These are phyloP conservation scores for Sporothrix inflata DNA, from an alignment of 2,329 filamentous ascomycete species.

Conservation along the genomic window DNA sequence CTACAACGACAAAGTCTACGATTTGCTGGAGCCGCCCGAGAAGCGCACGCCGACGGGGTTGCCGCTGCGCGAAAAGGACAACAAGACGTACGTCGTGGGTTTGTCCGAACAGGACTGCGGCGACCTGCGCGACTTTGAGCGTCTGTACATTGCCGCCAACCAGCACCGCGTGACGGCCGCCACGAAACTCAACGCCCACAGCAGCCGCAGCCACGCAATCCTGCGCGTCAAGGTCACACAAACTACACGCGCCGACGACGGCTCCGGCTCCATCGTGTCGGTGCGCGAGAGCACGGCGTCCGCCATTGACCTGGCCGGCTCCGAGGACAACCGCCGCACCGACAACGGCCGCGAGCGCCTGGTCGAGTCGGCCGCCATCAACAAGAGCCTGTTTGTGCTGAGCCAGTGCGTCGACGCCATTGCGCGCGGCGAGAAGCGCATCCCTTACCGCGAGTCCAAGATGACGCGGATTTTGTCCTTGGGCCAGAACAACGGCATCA, in stretches of 20 bases:
- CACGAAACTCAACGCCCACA: constrained; percentile 91
- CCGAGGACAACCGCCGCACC: constrained; percentile 91
- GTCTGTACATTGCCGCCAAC: constrained; percentile 88
- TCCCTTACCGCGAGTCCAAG: constrained; percentile 93
- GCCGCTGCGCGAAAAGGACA: constrained; percentile 81
- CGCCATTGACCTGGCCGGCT: constrained; percentile 92
- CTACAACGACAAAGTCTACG: constrained; percentile 94
- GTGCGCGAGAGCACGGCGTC: constrained; percentile 78
- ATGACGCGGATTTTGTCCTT: constrained; percentile 94
- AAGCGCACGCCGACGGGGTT: constrained; percentile 81
- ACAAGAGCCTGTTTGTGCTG: constrained; percentile 93
- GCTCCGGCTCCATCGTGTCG: constrained; percentile 54
- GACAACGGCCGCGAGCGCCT: constrained; percentile 91
- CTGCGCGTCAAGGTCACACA: constrained; percentile 87
- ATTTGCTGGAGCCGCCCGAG: constrained; percentile 84
- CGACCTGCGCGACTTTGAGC: constrained; percentile 87
- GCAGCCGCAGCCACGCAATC: constrained; percentile 86
- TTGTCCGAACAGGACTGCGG: constrained; percentile 80
- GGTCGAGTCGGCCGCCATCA: constrained; percentile 95
- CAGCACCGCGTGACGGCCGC: constrained; percentile 85
- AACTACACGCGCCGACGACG: constrained; percentile 52
- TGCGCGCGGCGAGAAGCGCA: constrained; percentile 70
- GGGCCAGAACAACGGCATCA: constrained; percentile 93
- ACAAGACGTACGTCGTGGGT: constrained; percentile 85
- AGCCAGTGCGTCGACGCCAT: constrained; percentile 97